phyloP scores from a whole-genome alignment of 306 rosid genomes.

The Cucurbita pepo region DNA sequence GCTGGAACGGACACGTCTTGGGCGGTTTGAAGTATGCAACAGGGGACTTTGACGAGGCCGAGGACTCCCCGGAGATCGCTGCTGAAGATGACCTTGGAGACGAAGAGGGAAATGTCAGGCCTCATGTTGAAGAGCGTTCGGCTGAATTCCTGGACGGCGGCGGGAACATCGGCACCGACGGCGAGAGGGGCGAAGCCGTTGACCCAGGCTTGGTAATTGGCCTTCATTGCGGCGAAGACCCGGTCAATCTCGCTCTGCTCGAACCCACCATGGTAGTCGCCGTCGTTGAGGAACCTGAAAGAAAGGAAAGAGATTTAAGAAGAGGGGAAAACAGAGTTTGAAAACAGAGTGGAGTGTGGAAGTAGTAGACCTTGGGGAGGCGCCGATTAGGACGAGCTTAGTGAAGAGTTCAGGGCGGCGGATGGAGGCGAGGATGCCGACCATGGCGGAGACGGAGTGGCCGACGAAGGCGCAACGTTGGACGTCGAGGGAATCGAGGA shows the following conservation, averaged over 20 bases:
- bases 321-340: background rate
- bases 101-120: slow-evolving; percentile 74
- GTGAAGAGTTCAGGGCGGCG: slow-evolving; percentile 77
- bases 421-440: slow-evolving; percentile 77
- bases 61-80: slow-evolving; percentile 69
- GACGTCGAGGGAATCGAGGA: slow-evolving; percentile 52
- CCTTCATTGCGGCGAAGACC: slow-evolving; percentile 60
- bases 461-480: slow-evolving; percentile 70
- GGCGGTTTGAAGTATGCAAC: slow-evolving; percentile 64
- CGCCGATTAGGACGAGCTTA: slow-evolving; percentile 82
- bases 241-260: slow-evolving; percentile 50
- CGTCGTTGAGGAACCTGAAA: slow-evolving; percentile 60
- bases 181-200: slow-evolving; percentile 62
- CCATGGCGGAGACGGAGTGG: slow-evolving; percentile 96
- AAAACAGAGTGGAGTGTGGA: background rate
- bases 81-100: slow-evolving; percentile 46
- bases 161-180: slow-evolving; percentile 83
- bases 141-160: slow-evolving; percentile 63
- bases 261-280: slow-evolving; percentile 81
- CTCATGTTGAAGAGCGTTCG: slow-evolving; percentile 87
- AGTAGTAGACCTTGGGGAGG: slow-evolving; percentile 53
- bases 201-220: slow-evolving; percentile 78
- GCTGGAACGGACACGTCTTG: slow-evolving; percentile 66
- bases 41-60: slow-evolving; percentile 65
- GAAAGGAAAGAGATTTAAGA: background rate